Evolutionary conservation across 805 yeast genomes (phyloP), one percentile per base, ranked within the genome.

Genomic region (Candida loeiensis): DNA sequence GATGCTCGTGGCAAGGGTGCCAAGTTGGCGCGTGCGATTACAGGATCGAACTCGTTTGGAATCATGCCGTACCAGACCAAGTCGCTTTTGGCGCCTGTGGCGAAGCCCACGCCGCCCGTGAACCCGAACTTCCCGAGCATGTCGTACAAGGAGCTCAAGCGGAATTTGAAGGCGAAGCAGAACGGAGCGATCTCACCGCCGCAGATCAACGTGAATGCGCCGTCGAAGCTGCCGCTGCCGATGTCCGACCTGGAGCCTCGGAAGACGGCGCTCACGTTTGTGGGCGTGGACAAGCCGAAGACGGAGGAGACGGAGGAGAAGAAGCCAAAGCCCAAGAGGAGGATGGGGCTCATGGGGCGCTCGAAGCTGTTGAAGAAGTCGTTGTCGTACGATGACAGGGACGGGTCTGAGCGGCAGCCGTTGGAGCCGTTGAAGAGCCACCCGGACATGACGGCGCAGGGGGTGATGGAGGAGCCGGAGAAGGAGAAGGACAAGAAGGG

Each of bases 1-100:
- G 67, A 62, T 45, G 63, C 63, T 45, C 50, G 51, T 20, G 71
- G 73, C 3, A 51, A 60, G 35, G 73, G 74, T 4, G 69, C 74
- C 13, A 59, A 61, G 44, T 53, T 69, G 41, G 74, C 74, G 0
- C 47, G 67, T 9, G 63, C 56, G 9, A 63, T 69, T 22, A 69
- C 74, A 1, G 74, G 74, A 3, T 65, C 72, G 2, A 66, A 56
- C 36, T 49, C 55, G 4, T 67, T 67, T 48, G 74, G 72, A 0
- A 48, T 55, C 8, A 58, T 60, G 12, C 70, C 72, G 2, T 64
- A 58, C 49, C 66, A 66, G 39, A 66, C 73, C n/a, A 69, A 66
- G 47, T 67, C 73, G 4, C 43, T 69, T 39, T 50, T 69, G 28
- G 58, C 49, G 4, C 71, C 72, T 3, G 46, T 59, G 1, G 25